Evolutionary conservation across 2,329 filamentous ascomycete species (phyloP).

Genomic region (Fusarium transvaalense): DNA sequence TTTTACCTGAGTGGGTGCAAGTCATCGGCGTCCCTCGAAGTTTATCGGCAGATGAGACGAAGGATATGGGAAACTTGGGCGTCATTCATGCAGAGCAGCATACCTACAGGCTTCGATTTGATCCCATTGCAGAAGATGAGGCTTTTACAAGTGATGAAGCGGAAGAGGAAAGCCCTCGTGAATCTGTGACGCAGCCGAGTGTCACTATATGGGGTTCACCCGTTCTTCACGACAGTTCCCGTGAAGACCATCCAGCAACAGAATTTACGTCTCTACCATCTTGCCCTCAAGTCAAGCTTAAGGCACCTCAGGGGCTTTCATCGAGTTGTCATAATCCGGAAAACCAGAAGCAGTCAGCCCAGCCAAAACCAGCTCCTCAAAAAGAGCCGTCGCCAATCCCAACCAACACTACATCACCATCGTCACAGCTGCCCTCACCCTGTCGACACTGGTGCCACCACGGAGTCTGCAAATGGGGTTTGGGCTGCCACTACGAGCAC

Average conservation of each 20-base stretch:
- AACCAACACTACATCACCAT: constrained; percentile 6
- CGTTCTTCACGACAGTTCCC: not conserved
- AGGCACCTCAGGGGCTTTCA: constrained; percentile 27
- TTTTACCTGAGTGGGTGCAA: constrained; percentile 62
- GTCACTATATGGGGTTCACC: not conserved
- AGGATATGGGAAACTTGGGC: constrained; percentile 57
- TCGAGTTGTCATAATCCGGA: constrained; percentile 37
- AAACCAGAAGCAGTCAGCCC: constrained; percentile 7
- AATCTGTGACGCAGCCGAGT: not conserved
- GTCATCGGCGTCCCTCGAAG: constrained; percentile 59
- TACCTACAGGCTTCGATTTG: constrained; percentile 39
- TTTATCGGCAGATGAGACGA: constrained; percentile 55
- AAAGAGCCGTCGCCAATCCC: not conserved
- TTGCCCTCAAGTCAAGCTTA: constrained; percentile 2
- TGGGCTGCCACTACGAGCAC: constrained; percentile 60
- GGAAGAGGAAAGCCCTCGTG: not conserved
- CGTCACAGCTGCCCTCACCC: not conserved
- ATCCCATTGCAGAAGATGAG: constrained; percentile 6
- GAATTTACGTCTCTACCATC: not conserved
- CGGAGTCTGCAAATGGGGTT: constrained; percentile 61
- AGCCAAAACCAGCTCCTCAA: not conserved
- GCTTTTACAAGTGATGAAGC: constrained; percentile 6
- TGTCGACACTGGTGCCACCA: constrained; percentile 63
- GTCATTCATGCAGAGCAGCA: constrained; percentile 38
- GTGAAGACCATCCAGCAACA: not conserved